Evolutionary conservation across 306 rosid species (phyloP), one percentile per base, ranked within the genome.

Genomic region (Cicer cuneatum): DNA sequence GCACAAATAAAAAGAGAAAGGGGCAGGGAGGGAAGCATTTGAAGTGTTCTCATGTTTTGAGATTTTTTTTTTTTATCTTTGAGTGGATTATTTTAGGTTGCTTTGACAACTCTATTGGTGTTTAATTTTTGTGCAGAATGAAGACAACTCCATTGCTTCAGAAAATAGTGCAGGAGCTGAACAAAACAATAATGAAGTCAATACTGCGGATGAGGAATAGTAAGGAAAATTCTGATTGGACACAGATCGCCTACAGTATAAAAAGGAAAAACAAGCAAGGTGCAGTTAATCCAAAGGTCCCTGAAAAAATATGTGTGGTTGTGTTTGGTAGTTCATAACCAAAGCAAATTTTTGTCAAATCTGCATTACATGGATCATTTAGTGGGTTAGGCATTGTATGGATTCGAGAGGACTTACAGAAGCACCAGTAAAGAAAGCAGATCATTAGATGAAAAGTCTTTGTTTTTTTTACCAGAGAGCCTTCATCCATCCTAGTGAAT

Each of bases 81-180:
- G 5, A 13, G 41, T 13, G 43, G 66, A 37, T 35, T 54, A 54
- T 10, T 10, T 19, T 37, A 33, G 12, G 45, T 60, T 62, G 11
- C 49, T 69, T 49, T 60, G 51, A 41, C 61, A 68, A 40, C 21
- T 41, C 5, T n/a, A 12, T 13, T 38, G 54, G 43, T 12, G 7
- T n/a, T 70, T 58, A 43, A 24, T 10, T 19, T 70, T 56, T 64
- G 12, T 76, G 61, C 85, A 81, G 78, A 81, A 24, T 24, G 59
- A 45, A 46, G 35, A 41, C 57, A 53, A 63, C 7, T 29, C 72
- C 53, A 42, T 69, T 9, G 9, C 18, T n/a, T 38, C 71, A 12
- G 1, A 38, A 46, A 54, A 47, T n/a, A 46, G 13, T 15, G 65
- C 37, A 21, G 65, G 40, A 29, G 81, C 46, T 69, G 73, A 69